These are phyloP conservation scores for Wolfiporia cocos DNA, from an alignment of 1,284 basidiomycete species.

Conservation along the genomic window DNA sequence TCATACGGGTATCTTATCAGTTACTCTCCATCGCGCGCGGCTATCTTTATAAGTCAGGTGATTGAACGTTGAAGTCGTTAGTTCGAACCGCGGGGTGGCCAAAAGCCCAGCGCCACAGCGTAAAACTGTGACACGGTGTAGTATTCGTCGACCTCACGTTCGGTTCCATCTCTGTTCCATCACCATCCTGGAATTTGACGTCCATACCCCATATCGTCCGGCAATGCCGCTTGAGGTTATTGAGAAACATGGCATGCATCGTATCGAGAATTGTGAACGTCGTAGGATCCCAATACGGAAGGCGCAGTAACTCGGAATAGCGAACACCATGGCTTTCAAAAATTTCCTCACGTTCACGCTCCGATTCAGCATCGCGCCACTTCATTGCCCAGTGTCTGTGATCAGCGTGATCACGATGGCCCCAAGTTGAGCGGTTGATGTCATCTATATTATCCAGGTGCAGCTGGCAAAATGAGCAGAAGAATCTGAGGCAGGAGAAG, in stretches of 20 bases:
- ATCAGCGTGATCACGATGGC: constrained; percentile 7
- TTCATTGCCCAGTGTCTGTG: constrained; percentile 11
- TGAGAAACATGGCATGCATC: constrained; percentile 27
- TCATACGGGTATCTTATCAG: too few relatives aligned
- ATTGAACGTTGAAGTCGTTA: too few relatives aligned
- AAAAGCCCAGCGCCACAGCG: too few relatives aligned
- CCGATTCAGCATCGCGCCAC: constrained; percentile 18
- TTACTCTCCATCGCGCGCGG: too few relatives aligned
- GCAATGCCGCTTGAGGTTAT: constrained; percentile 20
- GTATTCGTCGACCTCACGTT: not conserved
- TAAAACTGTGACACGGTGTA: too few relatives aligned
- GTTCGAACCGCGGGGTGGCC: too few relatives aligned
- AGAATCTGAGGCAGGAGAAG: not conserved
- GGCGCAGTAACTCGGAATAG: constrained; percentile 22
- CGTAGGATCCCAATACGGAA: constrained; percentile 30
- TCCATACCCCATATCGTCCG: constrained; percentile 14
- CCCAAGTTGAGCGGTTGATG: constrained; percentile 13
- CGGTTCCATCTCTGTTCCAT: not conserved
- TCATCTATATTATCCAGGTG: constrained; percentile 6
- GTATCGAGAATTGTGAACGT: constrained; percentile 21
- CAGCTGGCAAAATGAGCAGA: constrained; percentile 16
- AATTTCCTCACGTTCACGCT: constrained; percentile 12
- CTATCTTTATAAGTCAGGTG: too few relatives aligned
- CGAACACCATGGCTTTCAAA: constrained; percentile 21
- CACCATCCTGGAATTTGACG: not conserved